Evolutionary conservation across 1,284 basidiomycete genomes (phyloP).

Genomic region (Moniliophthora roreri): DNA sequence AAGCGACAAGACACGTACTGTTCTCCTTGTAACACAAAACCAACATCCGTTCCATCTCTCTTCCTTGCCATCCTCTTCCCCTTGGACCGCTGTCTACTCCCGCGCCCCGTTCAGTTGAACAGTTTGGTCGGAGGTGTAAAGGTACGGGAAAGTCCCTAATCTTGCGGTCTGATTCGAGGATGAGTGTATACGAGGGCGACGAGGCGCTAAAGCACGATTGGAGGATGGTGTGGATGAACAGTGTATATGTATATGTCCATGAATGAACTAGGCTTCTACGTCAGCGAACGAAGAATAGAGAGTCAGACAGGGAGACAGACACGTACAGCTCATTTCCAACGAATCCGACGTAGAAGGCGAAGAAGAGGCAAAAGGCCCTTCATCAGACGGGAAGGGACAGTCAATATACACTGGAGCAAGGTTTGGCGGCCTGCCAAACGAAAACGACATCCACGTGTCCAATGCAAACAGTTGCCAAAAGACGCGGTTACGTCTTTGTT

Average conservation of each 20-base stretch:
- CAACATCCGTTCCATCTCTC: conserved; percentile 47
- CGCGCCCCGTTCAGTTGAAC: conserved; percentile 24
- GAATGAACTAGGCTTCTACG: conserved; percentile 40
- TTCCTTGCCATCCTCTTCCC: background rate
- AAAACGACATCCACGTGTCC: conserved; percentile 63
- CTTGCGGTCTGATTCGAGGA: conserved; percentile 48
- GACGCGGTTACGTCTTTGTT: conserved; percentile 48
- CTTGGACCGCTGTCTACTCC: conserved; percentile 3
- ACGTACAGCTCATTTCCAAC: conserved; percentile 50
- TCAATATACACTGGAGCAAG: conserved; percentile 56
- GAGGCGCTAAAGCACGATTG: conserved; percentile 53
- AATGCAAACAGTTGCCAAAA: conserved; percentile 66
- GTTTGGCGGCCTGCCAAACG: conserved; percentile 59
- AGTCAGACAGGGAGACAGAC: conserved; percentile 11
- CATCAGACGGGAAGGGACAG: conserved; percentile 49
- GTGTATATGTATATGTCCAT: conserved; percentile 58
- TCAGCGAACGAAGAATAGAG: too few species aligned
- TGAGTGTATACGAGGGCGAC: conserved; percentile 43
- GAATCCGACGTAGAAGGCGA: too few species aligned
- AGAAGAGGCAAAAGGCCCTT: conserved; percentile 33
- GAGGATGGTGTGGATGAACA: conserved; percentile 52
- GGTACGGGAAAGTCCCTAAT: conserved; percentile 58
- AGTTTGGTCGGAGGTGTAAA: conserved; percentile 38
- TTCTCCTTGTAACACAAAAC: conserved; percentile 56
- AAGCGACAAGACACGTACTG: conserved; percentile 35